Conservation (phyloP, 768 basidiomycete species). For the Tubosaeta sp. region DNA sequence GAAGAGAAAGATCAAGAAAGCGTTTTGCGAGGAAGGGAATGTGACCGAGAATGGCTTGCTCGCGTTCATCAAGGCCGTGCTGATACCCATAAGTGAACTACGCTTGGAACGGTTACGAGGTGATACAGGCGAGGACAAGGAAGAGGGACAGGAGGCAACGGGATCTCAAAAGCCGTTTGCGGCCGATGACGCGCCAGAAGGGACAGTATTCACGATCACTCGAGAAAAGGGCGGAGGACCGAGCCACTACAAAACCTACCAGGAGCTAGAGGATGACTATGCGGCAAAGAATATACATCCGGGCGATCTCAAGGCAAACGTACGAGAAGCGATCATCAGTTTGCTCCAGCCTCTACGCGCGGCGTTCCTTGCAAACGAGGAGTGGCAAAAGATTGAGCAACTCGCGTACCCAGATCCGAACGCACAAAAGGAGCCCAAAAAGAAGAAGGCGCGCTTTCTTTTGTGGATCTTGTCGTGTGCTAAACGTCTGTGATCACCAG, state of each 20-base stretch:
- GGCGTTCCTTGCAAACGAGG: slow-evolving; percentile 69
- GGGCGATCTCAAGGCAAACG: slow-evolving; percentile 79
- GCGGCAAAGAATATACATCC: slow-evolving; percentile 77
- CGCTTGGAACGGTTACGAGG: slow-evolving; percentile 56
- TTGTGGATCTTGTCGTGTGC: not conserved
- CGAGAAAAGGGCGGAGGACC: slow-evolving; percentile 73
- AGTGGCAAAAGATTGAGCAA: slow-evolving; percentile 74
- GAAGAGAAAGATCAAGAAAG: slow-evolving; percentile 84
- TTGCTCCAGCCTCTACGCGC: slow-evolving; percentile 79
- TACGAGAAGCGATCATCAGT: slow-evolving; percentile 66
- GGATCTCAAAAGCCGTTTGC: slow-evolving; percentile 62
- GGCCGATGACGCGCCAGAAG: slow-evolving; percentile 65
- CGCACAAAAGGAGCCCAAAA: slow-evolving; percentile 54
- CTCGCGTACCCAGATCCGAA: slow-evolving; percentile 83
- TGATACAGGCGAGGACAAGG: slow-evolving; percentile 36
- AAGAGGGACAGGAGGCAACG: slow-evolving; percentile 42
- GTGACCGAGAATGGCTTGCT: slow-evolving; percentile 84
- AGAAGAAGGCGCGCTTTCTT: slow-evolving; percentile 46
- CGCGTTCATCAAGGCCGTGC: slow-evolving; percentile 78
- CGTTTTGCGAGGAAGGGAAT: slow-evolving; percentile 94
- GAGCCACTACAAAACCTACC: slow-evolving; percentile 66
- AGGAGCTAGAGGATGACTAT: slow-evolving; percentile 70
- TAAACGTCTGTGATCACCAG: slow-evolving; percentile 30
- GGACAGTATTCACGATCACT: slow-evolving; percentile 75
- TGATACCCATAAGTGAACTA: slow-evolving; percentile 81